phyloP scores from a whole-genome alignment of 805 yeast species.

The Saturnispora zaruensis region DNA sequence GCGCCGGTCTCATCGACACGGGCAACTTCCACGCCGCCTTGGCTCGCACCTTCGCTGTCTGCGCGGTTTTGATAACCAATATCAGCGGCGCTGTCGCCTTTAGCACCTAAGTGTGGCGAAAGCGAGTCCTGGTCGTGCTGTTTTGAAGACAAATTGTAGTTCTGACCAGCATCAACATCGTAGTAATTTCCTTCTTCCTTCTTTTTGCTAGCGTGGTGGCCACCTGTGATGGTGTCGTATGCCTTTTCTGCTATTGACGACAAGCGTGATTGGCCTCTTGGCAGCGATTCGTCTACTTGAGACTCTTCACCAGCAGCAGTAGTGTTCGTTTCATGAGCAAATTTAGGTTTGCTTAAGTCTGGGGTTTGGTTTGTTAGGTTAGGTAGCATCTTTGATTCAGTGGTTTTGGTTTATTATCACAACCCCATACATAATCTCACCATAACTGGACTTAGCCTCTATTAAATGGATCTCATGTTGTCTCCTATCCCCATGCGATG shows the following conservation, averaged over 20 bases:
- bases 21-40: background rate
- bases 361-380: background rate
- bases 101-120: background rate
- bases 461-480: background rate
- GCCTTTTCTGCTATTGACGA: conserved; percentile 7
- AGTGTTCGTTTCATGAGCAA: background rate
- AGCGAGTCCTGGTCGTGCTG: background rate
- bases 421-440: background rate
- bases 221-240: conserved; percentile 3
- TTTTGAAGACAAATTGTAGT: background rate
- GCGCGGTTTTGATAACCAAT: background rate
- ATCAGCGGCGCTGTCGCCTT: background rate
- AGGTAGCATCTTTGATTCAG: background rate
- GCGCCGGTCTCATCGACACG: background rate
- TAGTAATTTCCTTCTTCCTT: background rate
- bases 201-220: background rate
- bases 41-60: background rate
- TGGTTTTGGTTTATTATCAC: background rate
- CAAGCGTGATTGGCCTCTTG: conserved; percentile 9
- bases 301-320: too few relatives aligned
- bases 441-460: background rate
- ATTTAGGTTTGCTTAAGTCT: background rate
- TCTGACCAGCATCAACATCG: background rate
- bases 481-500: background rate
- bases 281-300: conserved; percentile 2